Evolutionary conservation across 768 basidiomycete species (phyloP), one percentile per base, ranked within the genome.

Genomic region (Mycena olivaceomarginata): DNA sequence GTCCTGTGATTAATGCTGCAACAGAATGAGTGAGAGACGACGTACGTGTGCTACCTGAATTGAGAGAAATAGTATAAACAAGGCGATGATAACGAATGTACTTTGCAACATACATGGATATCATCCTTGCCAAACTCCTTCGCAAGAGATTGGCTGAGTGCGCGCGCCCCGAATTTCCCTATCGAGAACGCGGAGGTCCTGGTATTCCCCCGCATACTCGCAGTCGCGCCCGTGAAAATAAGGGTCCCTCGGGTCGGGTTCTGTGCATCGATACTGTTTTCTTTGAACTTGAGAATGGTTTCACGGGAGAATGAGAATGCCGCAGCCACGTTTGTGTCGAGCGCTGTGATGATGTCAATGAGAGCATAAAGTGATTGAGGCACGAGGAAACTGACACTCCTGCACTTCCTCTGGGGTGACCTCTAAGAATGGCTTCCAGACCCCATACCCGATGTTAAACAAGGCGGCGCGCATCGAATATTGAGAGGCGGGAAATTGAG

Each of bases 121-220:
- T 94, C 93, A 57, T 94, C 86, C 82, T 92, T 92, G 31, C 92
- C 91, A 80, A 94, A 95, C 81, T 95, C 94, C 83, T 95, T 95
- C 10, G 91, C 90, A 79, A 95, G 83, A 77, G 93, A 94, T 85
- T 95, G 94, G 2, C 91, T 90, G 56, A 95, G 85, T 0, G 91
- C 92, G 56, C 94, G 86, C 31, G 91, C 65, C 2, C 90, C 94
- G 66, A 89, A 91, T 82, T 95, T 95, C 0, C 90, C 90, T 4
- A 92, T 91, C 8, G 94, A 86, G 78, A 95, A 92, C 4, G 89
- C 89, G 62, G 92, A 92, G 0, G 93, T 94, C 4, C 84, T 85
- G 4, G 85, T 85, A 72, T 94, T 94, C 6, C 94, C 94, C 72
- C 94, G 87, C 22, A 89, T 76, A 69, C 91, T 88, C 7, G 94